Percentiles rank a stretch among this genome's conserved stretches.
Conservation (phyloP, 2,329 filamentous ascomycete genomes). For the Colletotrichum australisinense region DNA sequence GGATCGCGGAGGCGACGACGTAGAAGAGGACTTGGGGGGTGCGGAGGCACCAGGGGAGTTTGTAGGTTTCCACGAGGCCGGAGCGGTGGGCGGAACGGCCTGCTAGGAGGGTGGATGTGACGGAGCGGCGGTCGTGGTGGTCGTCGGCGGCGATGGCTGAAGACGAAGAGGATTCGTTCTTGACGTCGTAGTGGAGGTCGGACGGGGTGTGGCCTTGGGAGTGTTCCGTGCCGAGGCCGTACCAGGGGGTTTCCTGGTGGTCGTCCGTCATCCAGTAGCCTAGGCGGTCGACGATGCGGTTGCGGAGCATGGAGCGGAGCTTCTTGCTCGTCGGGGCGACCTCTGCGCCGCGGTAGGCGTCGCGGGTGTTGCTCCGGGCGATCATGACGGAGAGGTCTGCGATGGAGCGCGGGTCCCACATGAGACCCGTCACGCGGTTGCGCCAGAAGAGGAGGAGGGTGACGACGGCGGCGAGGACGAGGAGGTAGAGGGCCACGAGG, state of each 20-base stretch:
- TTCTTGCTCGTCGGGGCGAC: constrained; percentile 63
- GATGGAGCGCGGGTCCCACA: constrained; percentile 86
- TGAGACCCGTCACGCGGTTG: constrained; percentile 75
- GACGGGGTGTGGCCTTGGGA: constrained; percentile 36
- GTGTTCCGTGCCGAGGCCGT: constrained; percentile 76
- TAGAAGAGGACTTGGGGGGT: constrained; percentile 74
- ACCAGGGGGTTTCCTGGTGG: constrained; percentile 75
- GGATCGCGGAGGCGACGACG: constrained; percentile 67
- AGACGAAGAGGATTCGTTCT: constrained; percentile 37
- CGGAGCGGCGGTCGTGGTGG: constrained; percentile 35
- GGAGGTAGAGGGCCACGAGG: constrained; percentile 77
- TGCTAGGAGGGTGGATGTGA: constrained; percentile 43
- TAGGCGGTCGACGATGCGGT: constrained; percentile 75
- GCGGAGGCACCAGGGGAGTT: constrained; percentile 82
- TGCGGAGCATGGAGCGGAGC: constrained; percentile 64
- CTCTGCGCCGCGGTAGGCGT: constrained; percentile 78
- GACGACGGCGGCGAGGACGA: constrained; percentile 69
- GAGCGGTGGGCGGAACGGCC: constrained; percentile 57
- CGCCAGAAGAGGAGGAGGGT: constrained; percentile 74
- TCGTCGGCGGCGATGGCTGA: constrained; percentile 27
- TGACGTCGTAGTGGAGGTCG: constrained; percentile 34
- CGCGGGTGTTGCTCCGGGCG: constrained; percentile 81
- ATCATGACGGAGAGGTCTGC: constrained; percentile 85
- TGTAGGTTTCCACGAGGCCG: constrained; percentile 51
- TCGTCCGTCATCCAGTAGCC: constrained; percentile 86